A percentile compares a stretch with the other conserved stretches of the same genome.
Evolutionary conservation across 23 red algal species (phyloP).

Genomic region (Gracilaria domingensis): DNA sequence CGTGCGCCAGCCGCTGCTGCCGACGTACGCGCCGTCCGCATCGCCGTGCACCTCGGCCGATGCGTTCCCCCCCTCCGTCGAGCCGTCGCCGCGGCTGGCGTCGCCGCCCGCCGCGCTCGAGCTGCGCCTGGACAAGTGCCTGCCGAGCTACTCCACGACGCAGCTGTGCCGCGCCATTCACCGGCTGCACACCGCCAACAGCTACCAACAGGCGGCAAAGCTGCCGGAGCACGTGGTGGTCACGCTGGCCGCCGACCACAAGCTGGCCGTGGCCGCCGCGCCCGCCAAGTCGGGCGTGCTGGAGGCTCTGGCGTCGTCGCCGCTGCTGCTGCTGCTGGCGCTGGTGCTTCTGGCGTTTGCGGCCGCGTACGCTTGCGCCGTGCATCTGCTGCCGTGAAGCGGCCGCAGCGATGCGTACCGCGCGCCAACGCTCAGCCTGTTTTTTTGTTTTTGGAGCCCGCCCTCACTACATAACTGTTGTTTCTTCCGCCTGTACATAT

Average conservation of each 20-base stretch:
- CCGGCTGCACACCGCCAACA: slow-evolving; percentile 9
- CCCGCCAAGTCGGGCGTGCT: not conserved
- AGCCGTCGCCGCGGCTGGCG: not conserved
- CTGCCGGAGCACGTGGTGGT: slow-evolving; percentile 27
- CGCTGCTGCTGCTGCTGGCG: not conserved
- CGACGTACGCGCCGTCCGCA: not conserved
- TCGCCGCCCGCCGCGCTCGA: not conserved
- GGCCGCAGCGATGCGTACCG: too few relatives aligned
- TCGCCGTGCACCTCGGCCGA: not conserved
- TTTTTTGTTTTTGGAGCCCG: not conserved
- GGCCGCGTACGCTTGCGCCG: slow-evolving; percentile 6
- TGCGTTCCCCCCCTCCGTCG: not conserved
- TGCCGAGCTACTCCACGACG: not conserved
- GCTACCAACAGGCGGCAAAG: not conserved
- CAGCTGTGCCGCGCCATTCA: not conserved
- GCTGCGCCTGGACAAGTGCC: not conserved
- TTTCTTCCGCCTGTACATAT: too few relatives aligned
- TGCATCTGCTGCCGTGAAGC: not conserved
- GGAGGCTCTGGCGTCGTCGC: not conserved
- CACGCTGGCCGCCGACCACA: not conserved
- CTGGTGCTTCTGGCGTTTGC: not conserved
- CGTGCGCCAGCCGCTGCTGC: not conserved
- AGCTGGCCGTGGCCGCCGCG: not conserved
- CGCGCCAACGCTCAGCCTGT: not conserved
- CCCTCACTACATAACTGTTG: not conserved